Evolutionary conservation across 148 eudicot genomes (phyloP), one percentile per base, ranked within the genome.

Genomic region (Oxyria digyna): DNA sequence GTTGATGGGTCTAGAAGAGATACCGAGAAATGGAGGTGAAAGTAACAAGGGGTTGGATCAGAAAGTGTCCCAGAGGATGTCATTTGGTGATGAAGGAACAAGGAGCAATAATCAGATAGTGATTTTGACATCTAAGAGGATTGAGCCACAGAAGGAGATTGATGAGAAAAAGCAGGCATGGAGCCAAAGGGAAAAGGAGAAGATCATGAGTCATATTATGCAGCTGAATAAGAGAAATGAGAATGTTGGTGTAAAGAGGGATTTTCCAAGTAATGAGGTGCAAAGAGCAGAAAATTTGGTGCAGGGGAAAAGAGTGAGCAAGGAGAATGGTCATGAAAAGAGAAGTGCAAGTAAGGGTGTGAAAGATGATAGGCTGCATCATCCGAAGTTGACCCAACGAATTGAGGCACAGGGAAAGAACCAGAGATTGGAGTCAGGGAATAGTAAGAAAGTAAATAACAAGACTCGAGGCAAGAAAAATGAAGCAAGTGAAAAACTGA

Each of bases 1-100:
- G 81, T 79, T 88, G 23, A 94, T 90, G 99, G 99, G 97, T 33
- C 76, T 90, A 11, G 96, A 91, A 74, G 97, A 88, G 29, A 76
- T 80, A 69, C 84, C 90, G 27, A 78, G 68, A 11, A 73, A 73
- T 48, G 85, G 37, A 50, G 68, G 69, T 26, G 31, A 41, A 41
- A 23, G 72, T 69, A 83, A 64, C 54, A 69, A 80, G 43, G 77
- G 62, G 66, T 59, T 74, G 72, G 78, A 78, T 20, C 79, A 67
- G 23, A 24, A 41, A 38, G 75, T 50, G 69, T 71, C 71, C 9
- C 66, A 68, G 55, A 72, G 55, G 68, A 73, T 38, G 14, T 52
- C 77, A 15, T 42, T 67, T 33, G 38, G 68, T 64, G 79, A 72
- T 15, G 84, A 76, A 33, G 74, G 62, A 64, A 43, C 32, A 41